Percentiles rank a stretch among this genome's conserved stretches.
These are phyloP conservation scores for Exsudoporus floridanus DNA, from an alignment of 1,284 basidiomycete species.

Conservation along the genomic window DNA sequence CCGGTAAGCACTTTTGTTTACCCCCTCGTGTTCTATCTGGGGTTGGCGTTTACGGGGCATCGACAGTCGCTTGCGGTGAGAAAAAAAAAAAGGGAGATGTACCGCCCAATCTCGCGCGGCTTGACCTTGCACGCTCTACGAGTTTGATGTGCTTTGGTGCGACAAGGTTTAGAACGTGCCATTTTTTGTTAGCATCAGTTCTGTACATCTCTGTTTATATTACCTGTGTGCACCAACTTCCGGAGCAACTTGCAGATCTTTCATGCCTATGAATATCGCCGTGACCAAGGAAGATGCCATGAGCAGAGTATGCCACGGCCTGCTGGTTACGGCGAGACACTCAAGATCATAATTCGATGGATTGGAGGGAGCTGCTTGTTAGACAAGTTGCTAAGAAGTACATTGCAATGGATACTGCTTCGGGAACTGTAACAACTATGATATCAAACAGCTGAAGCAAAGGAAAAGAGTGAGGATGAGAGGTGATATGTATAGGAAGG, in stretches of 20 bases:
- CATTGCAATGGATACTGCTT: slow-evolving; percentile 32
- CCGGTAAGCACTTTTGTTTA: slow-evolving; percentile 62
- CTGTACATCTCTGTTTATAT: slow-evolving; percentile 7
- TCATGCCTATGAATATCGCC: background rate
- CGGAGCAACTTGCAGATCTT: background rate
- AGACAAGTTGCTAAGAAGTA: slow-evolving; percentile 29
- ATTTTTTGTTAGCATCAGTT: background rate
- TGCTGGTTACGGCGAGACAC: no score
- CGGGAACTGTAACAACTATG: slow-evolving; percentile 25
- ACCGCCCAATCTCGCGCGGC: background rate
- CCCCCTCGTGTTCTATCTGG: background rate
- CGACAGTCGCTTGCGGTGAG: slow-evolving; percentile 22
- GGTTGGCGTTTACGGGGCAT: background rate
- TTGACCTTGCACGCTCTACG: background rate
- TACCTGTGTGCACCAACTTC: background rate
- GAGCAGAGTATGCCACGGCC: no score
- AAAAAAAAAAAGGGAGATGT: background rate
- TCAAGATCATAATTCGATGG: background rate
- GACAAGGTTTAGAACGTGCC: background rate
- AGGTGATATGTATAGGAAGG: slow-evolving; percentile 22
- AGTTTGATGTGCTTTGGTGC: background rate
- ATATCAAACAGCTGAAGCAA: slow-evolving; percentile 36
- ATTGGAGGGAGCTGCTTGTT: slow-evolving; percentile 16
- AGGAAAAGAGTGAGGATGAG: slow-evolving; percentile 18
- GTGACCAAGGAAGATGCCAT: background rate